phyloP scores from a whole-genome alignment of 2,329 filamentous ascomycete species.

The Calonectria henricotiae region DNA sequence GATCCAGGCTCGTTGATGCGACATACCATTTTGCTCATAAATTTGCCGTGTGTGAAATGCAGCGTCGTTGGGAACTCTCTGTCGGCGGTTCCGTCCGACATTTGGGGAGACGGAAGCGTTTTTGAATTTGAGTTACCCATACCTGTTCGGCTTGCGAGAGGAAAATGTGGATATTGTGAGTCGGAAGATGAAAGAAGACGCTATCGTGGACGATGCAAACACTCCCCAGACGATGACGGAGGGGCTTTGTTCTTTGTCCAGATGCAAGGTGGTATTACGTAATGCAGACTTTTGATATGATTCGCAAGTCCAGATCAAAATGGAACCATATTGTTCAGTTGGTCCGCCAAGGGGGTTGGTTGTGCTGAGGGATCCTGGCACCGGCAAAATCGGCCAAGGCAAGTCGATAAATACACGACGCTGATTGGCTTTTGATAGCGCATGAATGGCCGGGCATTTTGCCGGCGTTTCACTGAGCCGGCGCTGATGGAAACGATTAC shows the following conservation, averaged over 20 bases:
- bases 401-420: not conserved
- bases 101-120: conserved; percentile 2
- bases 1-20: conserved; percentile 32
- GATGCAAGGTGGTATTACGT: not conserved
- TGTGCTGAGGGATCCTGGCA: not conserved
- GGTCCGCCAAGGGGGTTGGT: not conserved
- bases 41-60: conserved; percentile 37
- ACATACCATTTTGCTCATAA: conserved; percentile 32
- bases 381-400: conserved; percentile 5
- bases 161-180: too few species aligned
- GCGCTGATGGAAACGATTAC: not conserved
- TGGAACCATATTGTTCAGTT: not conserved
- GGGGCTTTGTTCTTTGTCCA: not conserved
- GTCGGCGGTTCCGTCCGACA: conserved; percentile 26
- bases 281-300: not conserved
- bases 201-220: not conserved
- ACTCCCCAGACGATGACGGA: not conserved
- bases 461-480: not conserved
- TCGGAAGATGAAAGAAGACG: not conserved
- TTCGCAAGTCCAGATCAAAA: not conserved
- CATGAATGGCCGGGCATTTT: not conserved
- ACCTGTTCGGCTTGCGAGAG: not conserved
- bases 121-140: conserved; percentile 34
- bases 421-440: not conserved
- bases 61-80: conserved; percentile 28